Conservation (phyloP, 2,329 filamentous ascomycete species). For the Botrytis aclada region DNA sequence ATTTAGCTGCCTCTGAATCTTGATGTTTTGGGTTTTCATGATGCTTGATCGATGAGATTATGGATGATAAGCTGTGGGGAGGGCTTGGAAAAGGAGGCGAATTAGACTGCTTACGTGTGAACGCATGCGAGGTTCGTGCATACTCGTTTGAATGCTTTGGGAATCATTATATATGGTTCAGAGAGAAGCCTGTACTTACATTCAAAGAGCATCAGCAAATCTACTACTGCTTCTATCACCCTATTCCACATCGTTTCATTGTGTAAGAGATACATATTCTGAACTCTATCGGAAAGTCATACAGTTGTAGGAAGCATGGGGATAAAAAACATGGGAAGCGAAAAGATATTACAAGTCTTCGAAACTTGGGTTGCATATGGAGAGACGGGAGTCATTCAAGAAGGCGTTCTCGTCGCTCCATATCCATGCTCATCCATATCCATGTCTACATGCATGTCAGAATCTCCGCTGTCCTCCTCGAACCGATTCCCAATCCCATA, state of each 20-base stretch:
- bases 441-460: not conserved
- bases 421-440: not conserved
- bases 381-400: constrained; percentile 1
- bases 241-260: not conserved
- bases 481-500: not conserved
- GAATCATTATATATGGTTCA: not conserved
- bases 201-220: not conserved
- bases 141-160: not conserved
- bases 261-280: not conserved
- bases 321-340: not conserved
- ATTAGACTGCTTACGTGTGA: not conserved
- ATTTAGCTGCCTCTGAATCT: not conserved
- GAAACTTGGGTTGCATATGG: constrained; percentile 9
- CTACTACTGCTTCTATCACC: not conserved
- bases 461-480: not conserved
- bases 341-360: not conserved
- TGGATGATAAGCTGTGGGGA: not conserved
- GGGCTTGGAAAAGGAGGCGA: not conserved
- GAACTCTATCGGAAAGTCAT: not conserved
- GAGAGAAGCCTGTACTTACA: not conserved
- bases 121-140: not conserved
- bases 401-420: constrained; percentile 1
- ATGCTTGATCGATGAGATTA: not conserved
- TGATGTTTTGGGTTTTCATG: not conserved
- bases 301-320: not conserved